Percentiles rank a stretch among this genome's conserved stretches.
Conservation (phyloP, 2,329 filamentous ascomycete species). For the Ceratocystis variospora region DNA sequence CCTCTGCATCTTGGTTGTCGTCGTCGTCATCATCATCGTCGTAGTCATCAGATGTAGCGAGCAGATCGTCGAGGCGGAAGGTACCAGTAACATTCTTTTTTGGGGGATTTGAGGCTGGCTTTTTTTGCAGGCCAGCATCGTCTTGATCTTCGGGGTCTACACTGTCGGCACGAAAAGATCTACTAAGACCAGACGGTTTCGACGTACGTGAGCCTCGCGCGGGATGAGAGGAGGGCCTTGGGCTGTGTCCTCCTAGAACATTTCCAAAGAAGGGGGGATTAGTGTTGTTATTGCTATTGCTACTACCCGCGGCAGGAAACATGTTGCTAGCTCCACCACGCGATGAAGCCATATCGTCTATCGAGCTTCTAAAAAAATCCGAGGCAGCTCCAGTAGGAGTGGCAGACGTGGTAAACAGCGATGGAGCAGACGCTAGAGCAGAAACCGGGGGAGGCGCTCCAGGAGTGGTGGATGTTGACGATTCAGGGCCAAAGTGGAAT, state of each 20-base stretch:
- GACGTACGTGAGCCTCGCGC: conserved; percentile 20
- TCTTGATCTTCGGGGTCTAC: conserved; percentile 14
- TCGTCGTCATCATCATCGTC: conserved; percentile 30
- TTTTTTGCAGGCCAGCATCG: neutral
- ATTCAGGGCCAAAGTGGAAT: conserved; percentile 32
- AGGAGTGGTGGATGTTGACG: conserved; percentile 36
- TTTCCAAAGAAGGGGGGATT: neutral
- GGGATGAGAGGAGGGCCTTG: neutral
- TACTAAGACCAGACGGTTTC: conserved; percentile 40
- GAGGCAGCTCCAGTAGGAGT: conserved; percentile 44
- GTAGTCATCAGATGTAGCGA: conserved; percentile 16
- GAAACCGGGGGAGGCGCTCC: conserved; percentile 28
- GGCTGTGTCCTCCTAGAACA: neutral
- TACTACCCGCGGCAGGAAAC: conserved; percentile 8
- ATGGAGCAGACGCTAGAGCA: neutral
- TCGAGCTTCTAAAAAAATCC: conserved; percentile 41
- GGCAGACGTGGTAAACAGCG: conserved; percentile 32
- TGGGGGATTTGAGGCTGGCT: neutral
- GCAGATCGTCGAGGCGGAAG: conserved; percentile 21
- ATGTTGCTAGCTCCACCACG: conserved; percentile 2
- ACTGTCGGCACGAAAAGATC: conserved; percentile 26
- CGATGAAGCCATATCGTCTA: conserved; percentile 29
- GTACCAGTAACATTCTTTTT: conserved; percentile 21
- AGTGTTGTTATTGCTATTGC: neutral
- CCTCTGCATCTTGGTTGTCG: conserved; percentile 30